Evolutionary conservation across 208 protist genomes (phyloP).

Genomic region (Vickermania ingenoplastis): DNA sequence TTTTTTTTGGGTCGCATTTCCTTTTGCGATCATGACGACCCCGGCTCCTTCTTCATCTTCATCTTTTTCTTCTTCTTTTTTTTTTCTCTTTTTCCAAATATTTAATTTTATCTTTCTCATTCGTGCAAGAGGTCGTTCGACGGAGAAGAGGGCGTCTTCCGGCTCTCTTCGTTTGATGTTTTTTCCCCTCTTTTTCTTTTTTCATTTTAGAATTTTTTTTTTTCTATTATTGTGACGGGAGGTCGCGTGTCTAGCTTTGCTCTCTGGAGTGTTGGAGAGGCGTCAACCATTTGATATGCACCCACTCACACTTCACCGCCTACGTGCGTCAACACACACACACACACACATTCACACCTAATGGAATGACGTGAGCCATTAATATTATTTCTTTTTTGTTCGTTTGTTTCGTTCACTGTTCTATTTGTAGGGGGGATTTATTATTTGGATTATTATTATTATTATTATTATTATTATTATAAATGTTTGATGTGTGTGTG

Average conservation of each 20-base stretch:
- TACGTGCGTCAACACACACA: too few species aligned
- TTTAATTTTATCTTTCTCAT: not conserved
- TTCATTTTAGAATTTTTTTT: not conserved
- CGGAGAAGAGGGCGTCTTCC: too few species aligned
- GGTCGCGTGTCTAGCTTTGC: not conserved
- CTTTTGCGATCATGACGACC: not conserved
- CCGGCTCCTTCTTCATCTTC: not conserved
- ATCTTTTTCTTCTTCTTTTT: not conserved
- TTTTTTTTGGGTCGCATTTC: not conserved
- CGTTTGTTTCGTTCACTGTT: not conserved
- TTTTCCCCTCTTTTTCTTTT: not conserved
- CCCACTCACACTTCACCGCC: too few species aligned
- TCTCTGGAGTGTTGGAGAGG: not conserved
- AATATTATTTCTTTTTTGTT: constrained; percentile 13
- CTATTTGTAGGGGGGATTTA: not conserved
- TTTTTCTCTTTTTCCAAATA: not conserved
- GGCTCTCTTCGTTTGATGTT: not conserved
- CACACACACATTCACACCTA: too few species aligned
- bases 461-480: not conserved
- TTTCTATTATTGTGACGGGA: not conserved
- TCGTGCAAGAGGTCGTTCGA: not conserved
- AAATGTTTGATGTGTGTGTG: not conserved
- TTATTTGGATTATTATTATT: not conserved
- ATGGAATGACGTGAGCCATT: not conserved
- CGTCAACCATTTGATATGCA: not conserved